Base-by-base conservation (phyloP, 83 land plant genomes). In the Picea abies region DNA sequence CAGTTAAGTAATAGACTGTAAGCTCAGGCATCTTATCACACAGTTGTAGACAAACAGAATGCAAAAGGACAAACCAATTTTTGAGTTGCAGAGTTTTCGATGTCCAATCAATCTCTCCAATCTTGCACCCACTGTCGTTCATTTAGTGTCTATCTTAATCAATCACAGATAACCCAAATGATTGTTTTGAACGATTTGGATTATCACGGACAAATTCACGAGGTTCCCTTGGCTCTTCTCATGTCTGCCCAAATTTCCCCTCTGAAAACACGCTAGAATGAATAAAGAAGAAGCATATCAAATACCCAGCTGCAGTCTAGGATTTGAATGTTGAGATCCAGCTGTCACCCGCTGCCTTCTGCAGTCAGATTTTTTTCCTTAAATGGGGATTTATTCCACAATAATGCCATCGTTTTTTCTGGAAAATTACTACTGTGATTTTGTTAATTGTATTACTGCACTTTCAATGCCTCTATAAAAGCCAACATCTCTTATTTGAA, bases 211-310 rank as follows among this genome's bases (percentile, higher is more conserved):
- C 49, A 73, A 44, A 9, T 44, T 15, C n/a, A 41, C 44, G 58
- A 44, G 77, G 58, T 7, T 44, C 4, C 56, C 10, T 73, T 73
- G 77, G 77, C 77, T 73, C 58, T 73, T 73, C 77, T 44, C 56
- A 39, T 44, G 26, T 73, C 56, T 73, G 5, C 4, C 7, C 56
- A 5, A 8, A 8, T 19, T 20, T 39, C 47, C 20, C 29, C 11
- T 52, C 56, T 52, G 12, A 52, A 11, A 52, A 52, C 56, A 52
- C 14, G 14, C 10, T 1, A 52, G 56, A 10, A 9, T 49, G 12
- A 49, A 49, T 49, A 49, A 49, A 49, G 56, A 10, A 49, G 56
- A 49, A 49, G 2, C 14, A 52, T 2, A 52, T 52, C 12, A 52
- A 52, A 52, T 52, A 52, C 56, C 12, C 47, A 44, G 47, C 7